Conservation (phyloP, 225 moss, liverwort and hornwort genomes). For the Takakia lepidozioides region DNA sequence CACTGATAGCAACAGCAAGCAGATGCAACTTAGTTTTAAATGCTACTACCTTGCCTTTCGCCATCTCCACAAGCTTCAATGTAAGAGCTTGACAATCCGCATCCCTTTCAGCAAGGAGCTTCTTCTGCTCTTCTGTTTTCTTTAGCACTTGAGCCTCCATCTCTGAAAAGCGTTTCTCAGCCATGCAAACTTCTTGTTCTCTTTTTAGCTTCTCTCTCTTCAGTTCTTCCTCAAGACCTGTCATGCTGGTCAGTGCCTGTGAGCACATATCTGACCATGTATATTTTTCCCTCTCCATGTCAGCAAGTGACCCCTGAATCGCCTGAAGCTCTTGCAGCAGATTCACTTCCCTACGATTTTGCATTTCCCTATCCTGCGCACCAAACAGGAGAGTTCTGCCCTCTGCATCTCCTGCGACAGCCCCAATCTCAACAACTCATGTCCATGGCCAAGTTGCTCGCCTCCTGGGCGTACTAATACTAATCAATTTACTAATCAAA, state of each 20-base stretch:
- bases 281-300: constrained; percentile 4
- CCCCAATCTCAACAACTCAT: background rate
- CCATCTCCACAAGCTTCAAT: constrained; percentile 2
- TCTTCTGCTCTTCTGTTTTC: constrained; percentile 1
- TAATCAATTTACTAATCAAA: too few species aligned
- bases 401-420: too few species aligned
- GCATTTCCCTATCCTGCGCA: constrained; percentile 5
- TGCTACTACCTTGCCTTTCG: too few species aligned
- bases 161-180: too few species aligned
- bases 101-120: constrained; percentile 1
- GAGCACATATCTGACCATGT: constrained; percentile 4
- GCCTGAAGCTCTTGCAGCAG: constrained; percentile 1
- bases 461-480: too few species aligned
- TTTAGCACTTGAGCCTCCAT: too few species aligned
- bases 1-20: too few species aligned
- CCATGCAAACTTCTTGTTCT: constrained; percentile 4
- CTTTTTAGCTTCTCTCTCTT: constrained; percentile 5
- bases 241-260: constrained; percentile 5
- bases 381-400: constrained; percentile 1
- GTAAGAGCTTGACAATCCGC: background rate
- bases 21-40: too few species aligned
- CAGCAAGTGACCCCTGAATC: constrained; percentile 1
- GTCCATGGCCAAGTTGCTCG: too few species aligned
- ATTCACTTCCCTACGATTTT: background rate
- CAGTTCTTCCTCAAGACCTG: constrained; percentile 3